These are phyloP conservation scores for Trichomonas tenax DNA, from an alignment of 208 protist species.

Conservation along the genomic window DNA sequence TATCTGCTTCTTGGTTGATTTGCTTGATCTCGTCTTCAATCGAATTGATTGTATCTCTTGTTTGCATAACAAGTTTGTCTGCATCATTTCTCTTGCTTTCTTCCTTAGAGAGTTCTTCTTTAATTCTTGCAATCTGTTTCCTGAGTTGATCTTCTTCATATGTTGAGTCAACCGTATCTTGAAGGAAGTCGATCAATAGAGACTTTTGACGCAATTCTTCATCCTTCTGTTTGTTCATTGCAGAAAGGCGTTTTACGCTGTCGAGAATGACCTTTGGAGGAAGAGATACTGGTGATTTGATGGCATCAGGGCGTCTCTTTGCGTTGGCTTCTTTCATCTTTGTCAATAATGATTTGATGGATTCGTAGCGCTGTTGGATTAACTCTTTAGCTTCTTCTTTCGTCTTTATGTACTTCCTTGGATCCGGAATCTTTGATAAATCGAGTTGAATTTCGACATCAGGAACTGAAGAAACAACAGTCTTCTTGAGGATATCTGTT, in stretches of 20 bases:
- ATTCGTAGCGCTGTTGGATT: neutral
- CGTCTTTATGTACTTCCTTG: neutral
- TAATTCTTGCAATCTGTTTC: neutral
- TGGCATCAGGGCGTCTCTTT: neutral
- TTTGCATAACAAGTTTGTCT: neutral
- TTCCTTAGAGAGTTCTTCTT: neutral
- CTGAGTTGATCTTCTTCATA: neutral
- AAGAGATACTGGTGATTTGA: neutral
- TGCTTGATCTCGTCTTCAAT: neutral
- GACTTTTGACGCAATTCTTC: neutral
- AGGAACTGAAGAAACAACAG: neutral
- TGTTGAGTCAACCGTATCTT: neutral
- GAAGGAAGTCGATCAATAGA: neutral
- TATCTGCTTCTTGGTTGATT: neutral
- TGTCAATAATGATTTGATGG: neutral
- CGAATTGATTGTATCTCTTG: neutral
- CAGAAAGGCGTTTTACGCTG: neutral
- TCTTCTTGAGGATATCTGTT: neutral
- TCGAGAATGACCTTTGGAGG: neutral
- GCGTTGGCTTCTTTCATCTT: neutral
- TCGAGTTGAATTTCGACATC: neutral
- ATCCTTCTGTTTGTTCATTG: neutral
- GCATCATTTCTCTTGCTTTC: neutral
- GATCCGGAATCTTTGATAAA: neutral
- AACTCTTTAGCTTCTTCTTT: neutral